Base-by-base conservation (phyloP, 2,329 filamentous ascomycete genomes). In the Colletotrichum paranaense region DNA sequence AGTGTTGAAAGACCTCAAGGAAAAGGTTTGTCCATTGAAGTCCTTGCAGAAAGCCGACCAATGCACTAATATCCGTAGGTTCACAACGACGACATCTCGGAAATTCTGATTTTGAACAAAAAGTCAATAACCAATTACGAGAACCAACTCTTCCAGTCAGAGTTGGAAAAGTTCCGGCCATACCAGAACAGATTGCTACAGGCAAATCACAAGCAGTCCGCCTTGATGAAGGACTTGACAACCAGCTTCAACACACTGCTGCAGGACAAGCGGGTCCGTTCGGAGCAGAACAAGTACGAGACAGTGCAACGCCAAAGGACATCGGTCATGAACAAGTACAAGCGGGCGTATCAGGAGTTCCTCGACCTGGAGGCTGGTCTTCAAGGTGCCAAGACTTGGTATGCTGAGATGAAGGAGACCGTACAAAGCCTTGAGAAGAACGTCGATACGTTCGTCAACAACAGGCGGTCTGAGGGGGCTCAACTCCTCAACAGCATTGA, bases 251-350 rank as follows among this genome's bases (percentile, higher is more conserved):
- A 95, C 78, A 91, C 92, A 72, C 88, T 99, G 8, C 85, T 98
- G 49, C 95, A 98, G 81, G 97, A 99, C 83, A 98, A 97, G 86
- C 91, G 97, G 68, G 96, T 99, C 16, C 91, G 95, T 62, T 91
- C 95, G 0, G 97, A 99, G 82, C 96, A 98, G 84, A 97, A 92
- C 85, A 98, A 97, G 83, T 98, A 98, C 79, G 97, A 99, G 81
- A 85, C 88, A 1, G 94, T 98, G 75, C 95, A 95, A 67, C 89
- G 95, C 68, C 95, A 98, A 80, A 89, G 95, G 56, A 93, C 92
- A 62, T 88, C 91, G 0, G 95, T 97, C 5, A 91, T 98, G 83
- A 92, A 91, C 78, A 94, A 92, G 80, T 99, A 98, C 84, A 95
- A 95, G 82, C 93, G 95, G 74, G 92, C 97, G 1, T 97, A 97